Evolutionary conservation across 176 grass and related monocot species (phyloP).

Genomic region (Phragmites australis): DNA sequence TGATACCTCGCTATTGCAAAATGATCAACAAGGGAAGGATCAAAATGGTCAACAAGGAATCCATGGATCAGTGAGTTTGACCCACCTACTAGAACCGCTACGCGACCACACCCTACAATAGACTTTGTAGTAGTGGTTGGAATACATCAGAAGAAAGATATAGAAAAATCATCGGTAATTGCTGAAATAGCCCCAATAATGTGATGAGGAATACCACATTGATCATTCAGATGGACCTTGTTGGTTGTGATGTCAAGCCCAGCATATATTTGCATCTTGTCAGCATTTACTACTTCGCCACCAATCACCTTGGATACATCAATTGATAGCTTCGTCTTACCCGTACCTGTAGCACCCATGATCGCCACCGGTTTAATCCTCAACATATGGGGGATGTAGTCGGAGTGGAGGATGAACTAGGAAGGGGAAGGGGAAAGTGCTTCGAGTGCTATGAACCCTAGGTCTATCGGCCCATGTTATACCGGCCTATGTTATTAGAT

Average conservation of each 20-base stretch:
- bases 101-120: slow-evolving; percentile 12
- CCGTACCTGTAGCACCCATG: slow-evolving; percentile 48
- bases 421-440: neutral
- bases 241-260: slow-evolving; percentile 58
- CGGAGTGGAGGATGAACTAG: neutral
- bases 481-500: too few relatives aligned
- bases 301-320: slow-evolving; percentile 31
- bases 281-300: slow-evolving; percentile 51
- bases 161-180: slow-evolving; percentile 15
- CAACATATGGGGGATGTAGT: neutral
- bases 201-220: slow-evolving; percentile 44
- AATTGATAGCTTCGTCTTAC: slow-evolving; percentile 54
- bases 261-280: slow-evolving; percentile 54
- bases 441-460: neutral
- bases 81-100: slow-evolving; percentile 43
- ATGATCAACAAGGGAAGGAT: slow-evolving; percentile 8
- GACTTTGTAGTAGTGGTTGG: neutral
- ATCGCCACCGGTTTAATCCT: slow-evolving; percentile 19
- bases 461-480: neutral
- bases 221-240: slow-evolving; percentile 33
- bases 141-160: slow-evolving; percentile 8
- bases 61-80: slow-evolving; percentile 59
- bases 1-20: neutral
- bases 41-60: neutral
- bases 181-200: slow-evolving; percentile 31